Base-by-base conservation (phyloP, 2,329 filamentous ascomycete genomes). In the Aureobasidium sp. region DNA sequence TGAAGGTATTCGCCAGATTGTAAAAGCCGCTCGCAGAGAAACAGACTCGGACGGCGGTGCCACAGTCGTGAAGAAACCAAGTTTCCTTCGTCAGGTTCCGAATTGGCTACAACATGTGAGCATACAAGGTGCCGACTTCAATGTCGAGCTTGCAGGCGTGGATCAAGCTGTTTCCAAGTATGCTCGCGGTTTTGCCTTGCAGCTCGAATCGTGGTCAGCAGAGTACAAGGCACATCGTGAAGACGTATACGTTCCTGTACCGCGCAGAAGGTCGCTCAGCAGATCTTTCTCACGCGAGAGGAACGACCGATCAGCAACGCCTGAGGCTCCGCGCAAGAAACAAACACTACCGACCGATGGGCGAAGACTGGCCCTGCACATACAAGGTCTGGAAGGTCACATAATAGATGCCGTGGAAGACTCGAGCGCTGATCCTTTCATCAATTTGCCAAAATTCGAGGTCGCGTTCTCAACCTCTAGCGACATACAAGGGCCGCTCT, bases 1-100 rank as follows among this genome's bases (percentile, higher is more conserved):
- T 60, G 89, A 95, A 70, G 95, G 94, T 25, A 81, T 99, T 36
- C 89, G 90, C 27, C 91, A 97, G 72, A 97, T 99, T 65, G 85
- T 97, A 15, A 85, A 86, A 45, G 91, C 97, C 70, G 81, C 97
- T 58, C 85, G 87, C 48, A 85, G 84, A 34, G 85, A 89, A 64
- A 82, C 88, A 11, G 82, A 88, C 65, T 83, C 86, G 3, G 27
- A 29, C 11, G 62, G 63, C 7, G 47, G 63, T 20, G 66, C 67
- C 31, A 65, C 65, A 12, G 49, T 56, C 15, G 37, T 58, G 20
- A 62, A 78, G 78, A 82, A 83, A 56, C 80, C 79, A 36, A 92
- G 89, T 70, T 86, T 96, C 65, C 72, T 99, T 39, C 85, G 94
- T 58, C 85, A 83, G 25, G 75, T 96, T 64, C 95, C 94, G 0